phyloP scores from a whole-genome alignment of 805 yeast genomes.

The Ogataea pini region DNA sequence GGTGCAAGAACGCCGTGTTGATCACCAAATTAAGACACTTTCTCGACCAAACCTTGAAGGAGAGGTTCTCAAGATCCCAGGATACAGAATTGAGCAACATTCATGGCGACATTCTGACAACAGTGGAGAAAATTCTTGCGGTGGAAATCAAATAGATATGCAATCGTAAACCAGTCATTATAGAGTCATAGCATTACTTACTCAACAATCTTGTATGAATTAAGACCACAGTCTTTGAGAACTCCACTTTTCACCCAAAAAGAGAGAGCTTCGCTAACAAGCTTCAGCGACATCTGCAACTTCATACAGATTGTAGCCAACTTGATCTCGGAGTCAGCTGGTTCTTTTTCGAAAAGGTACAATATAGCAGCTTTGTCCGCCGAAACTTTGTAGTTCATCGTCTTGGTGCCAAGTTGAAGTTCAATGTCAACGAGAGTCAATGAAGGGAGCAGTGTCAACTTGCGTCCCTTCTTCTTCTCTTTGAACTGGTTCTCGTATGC shows the following conservation, averaged over 20 bases:
- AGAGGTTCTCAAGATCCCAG: conserved; percentile 54
- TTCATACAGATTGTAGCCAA: conserved; percentile 36
- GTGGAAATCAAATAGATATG: conserved; percentile 18
- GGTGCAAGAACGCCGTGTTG: conserved; percentile 92
- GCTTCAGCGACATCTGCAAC: conserved; percentile 45
- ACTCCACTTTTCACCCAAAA: conserved; percentile 71
- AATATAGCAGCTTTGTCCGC: conserved; percentile 71
- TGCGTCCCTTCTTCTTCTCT: conserved; percentile 54
- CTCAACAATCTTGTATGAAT: conserved; percentile 45
- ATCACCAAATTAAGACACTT: conserved; percentile 67
- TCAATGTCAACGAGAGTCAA: conserved; percentile 64
- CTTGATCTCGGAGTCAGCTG: conserved; percentile 26
- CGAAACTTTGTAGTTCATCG: conserved; percentile 47
- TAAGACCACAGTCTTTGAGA: conserved; percentile 41
- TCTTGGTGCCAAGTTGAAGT: conserved; percentile 50
- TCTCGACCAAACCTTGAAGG: conserved; percentile 67
- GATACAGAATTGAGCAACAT: conserved; percentile 25
- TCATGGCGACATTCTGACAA: conserved; percentile 38
- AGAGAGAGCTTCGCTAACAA: conserved; percentile 41
- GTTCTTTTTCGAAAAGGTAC: conserved; percentile 29
- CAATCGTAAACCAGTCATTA: neutral
- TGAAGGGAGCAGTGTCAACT: conserved; percentile 55
- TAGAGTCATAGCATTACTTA: conserved; percentile 4
- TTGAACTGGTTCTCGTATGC: conserved; percentile 45
- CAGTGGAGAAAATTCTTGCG: conserved; percentile 41